A percentile compares a stretch with the other conserved stretches of the same genome.
Evolutionary conservation across 371 early-diverging fungal genomes (phyloP).

Genomic region (Apophysomyces trapeziformis): DNA sequence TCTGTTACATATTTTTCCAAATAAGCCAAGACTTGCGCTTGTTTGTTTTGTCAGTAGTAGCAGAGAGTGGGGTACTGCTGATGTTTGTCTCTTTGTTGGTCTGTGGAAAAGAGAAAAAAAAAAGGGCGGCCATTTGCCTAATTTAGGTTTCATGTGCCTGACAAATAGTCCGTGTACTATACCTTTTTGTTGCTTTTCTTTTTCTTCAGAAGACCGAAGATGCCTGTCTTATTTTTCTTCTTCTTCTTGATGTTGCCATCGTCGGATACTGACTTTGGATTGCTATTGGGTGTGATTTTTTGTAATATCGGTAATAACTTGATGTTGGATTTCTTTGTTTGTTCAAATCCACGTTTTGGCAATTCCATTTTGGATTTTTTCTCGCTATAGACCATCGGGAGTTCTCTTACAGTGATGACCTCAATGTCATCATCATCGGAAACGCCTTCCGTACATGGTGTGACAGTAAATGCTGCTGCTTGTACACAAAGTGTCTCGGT

Average conservation of each 20-base stretch:
- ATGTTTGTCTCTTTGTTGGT: neutral
- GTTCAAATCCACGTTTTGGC: conserved; percentile 7
- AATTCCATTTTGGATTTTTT: conserved; percentile 2
- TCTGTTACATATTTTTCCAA: conserved; percentile 1
- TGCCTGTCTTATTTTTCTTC: neutral
- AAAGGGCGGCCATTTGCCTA: neutral
- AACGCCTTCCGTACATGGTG: conserved; percentile 6
- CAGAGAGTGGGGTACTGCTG: neutral
- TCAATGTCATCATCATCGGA: conserved; percentile 5
- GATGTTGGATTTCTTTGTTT: conserved; percentile 5
- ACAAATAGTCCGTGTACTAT: neutral
- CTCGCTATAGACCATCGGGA: neutral
- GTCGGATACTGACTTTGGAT: neutral
- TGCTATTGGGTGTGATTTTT: neutral
- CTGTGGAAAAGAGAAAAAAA: neutral
- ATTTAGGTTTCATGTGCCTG: neutral
- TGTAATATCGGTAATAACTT: neutral
- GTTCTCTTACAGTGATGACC: neutral
- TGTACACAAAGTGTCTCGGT: conserved; percentile 6
- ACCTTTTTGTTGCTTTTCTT: neutral
- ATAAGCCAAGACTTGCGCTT: conserved; percentile 4
- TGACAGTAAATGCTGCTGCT: conserved; percentile 4
- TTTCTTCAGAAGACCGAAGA: conserved; percentile 2
- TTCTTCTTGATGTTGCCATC: too few relatives aligned
- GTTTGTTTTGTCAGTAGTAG: conserved; percentile 6